These are phyloP conservation scores for Bocquillonia castaneifolia DNA, from an alignment of 441 rosid species.

Conservation along the genomic window DNA sequence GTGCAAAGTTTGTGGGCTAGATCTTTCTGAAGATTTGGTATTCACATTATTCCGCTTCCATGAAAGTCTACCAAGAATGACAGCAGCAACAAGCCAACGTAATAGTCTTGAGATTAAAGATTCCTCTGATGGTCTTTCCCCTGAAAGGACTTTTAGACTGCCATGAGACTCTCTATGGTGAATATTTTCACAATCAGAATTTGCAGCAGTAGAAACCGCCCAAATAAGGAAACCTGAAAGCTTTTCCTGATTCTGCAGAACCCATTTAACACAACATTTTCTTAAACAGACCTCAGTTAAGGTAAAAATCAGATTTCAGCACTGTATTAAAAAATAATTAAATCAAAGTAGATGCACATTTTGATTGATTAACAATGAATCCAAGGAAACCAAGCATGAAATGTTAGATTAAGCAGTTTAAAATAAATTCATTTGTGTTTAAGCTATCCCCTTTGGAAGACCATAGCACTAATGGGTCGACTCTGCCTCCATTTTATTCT, in stretches of 20 bases:
- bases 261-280: conserved; percentile 22
- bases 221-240: conserved; percentile 69
- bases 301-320: background rate
- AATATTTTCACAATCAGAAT: conserved; percentile 36
- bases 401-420: background rate
- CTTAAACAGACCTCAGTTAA: background rate
- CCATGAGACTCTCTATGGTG: conserved; percentile 26
- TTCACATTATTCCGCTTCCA: conserved; percentile 26
- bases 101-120: conserved; percentile 57
- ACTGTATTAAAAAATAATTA: background rate
- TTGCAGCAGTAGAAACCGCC: conserved; percentile 68
- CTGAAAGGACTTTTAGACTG: conserved; percentile 22
- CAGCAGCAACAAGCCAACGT: conserved; percentile 80
- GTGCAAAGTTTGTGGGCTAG: conserved; percentile 36
- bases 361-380: background rate
- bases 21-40: conserved; percentile 28
- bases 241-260: conserved; percentile 56
- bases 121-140: conserved; percentile 48
- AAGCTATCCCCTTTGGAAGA: background rate
- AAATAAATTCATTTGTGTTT: background rate
- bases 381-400: background rate
- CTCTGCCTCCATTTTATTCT: background rate
- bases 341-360: background rate
- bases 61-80: conserved; percentile 58
- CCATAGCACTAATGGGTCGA: background rate